Conservation (phyloP, 169 alveolate genomes). For the Plasmodium reichenowi region DNA sequence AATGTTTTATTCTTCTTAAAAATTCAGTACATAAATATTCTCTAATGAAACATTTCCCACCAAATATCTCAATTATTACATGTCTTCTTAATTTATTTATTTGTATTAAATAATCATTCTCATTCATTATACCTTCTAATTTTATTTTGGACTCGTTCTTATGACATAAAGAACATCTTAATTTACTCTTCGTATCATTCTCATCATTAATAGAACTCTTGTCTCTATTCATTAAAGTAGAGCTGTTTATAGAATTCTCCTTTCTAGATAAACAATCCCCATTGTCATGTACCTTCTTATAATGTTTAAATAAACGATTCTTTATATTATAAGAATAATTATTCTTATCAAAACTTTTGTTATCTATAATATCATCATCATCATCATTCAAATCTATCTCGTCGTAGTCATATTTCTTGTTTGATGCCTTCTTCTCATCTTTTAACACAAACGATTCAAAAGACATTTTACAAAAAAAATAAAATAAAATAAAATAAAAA, state of each 20-base stretch:
- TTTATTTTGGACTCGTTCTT: slow-evolving; percentile 49
- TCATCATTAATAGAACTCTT: slow-evolving; percentile 27
- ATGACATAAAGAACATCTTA: slow-evolving; percentile 41
- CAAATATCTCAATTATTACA: slow-evolving; percentile 69
- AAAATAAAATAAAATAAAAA: not conserved
- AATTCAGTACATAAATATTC: slow-evolving; percentile 74
- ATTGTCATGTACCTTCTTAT: slow-evolving; percentile 17
- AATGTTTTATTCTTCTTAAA: slow-evolving; percentile 66
- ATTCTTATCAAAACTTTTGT: slow-evolving; percentile 22
- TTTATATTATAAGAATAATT: slow-evolving; percentile 10
- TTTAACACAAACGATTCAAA: slow-evolving; percentile 23
- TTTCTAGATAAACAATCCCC: slow-evolving; percentile 9
- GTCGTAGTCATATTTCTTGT: slow-evolving; percentile 23
- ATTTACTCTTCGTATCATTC: slow-evolving; percentile 33
- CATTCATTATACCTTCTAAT: slow-evolving; percentile 64
- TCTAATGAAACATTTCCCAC: slow-evolving; percentile 68
- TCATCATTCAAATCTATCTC: slow-evolving; percentile 40
- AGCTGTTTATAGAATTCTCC: slow-evolving; percentile 17
- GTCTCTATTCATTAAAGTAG: slow-evolving; percentile 28
- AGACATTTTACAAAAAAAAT: slow-evolving; percentile 54
- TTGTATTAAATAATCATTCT: slow-evolving; percentile 65
- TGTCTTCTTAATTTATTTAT: slow-evolving; percentile 70
- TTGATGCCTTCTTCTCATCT: slow-evolving; percentile 5
- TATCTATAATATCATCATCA: slow-evolving; percentile 13
- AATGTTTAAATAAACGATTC: slow-evolving; percentile 23